A percentile compares a stretch with the other conserved stretches of the same genome.
These are phyloP conservation scores for Pyricularia sp. DNA, from an alignment of 2,329 filamentous ascomycete genomes.

Conservation along the genomic window DNA sequence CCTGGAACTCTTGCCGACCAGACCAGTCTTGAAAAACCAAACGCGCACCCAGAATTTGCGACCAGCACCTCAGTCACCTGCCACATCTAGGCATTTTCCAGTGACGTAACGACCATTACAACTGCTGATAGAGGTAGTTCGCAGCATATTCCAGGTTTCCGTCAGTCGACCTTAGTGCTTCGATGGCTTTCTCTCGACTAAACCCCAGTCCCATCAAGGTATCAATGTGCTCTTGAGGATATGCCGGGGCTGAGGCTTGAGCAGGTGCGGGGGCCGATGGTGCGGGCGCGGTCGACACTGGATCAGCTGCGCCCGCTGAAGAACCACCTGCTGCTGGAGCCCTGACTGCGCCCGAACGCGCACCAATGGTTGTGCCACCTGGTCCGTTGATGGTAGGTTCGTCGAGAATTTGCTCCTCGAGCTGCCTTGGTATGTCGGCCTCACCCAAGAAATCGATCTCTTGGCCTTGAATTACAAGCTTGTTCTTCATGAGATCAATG, in stretches of 20 bases:
- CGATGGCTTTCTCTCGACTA: conserved; percentile 63
- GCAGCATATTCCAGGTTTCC: conserved; percentile 89
- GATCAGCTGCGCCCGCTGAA: conserved; percentile 9
- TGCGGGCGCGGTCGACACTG: conserved; percentile 13
- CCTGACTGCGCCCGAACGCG: conserved; percentile 68
- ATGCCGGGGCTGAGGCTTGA: conserved; percentile 19
- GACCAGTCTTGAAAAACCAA: background rate
- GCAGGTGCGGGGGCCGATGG: conserved; percentile 17
- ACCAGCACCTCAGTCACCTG: background rate
- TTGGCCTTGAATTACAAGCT: conserved; percentile 77
- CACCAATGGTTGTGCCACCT: conserved; percentile 81
- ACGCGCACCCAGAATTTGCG: background rate
- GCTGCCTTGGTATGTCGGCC: conserved; percentile 82
- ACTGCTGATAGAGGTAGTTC: conserved; percentile 56
- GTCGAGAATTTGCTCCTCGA: conserved; percentile 61
- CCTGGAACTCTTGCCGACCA: background rate
- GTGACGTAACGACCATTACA: background rate
- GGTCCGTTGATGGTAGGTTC: conserved; percentile 82
- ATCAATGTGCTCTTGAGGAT: conserved; percentile 59
- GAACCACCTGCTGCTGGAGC: conserved; percentile 29
- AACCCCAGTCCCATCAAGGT: conserved; percentile 73
- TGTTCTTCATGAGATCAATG: conserved; percentile 79
- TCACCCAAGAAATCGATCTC: conserved; percentile 88
- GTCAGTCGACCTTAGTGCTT: conserved; percentile 70
- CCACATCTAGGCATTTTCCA: background rate